Evolutionary conservation across 2,329 filamentous ascomycete genomes (phyloP).

Genomic region (Nemania sp.): DNA sequence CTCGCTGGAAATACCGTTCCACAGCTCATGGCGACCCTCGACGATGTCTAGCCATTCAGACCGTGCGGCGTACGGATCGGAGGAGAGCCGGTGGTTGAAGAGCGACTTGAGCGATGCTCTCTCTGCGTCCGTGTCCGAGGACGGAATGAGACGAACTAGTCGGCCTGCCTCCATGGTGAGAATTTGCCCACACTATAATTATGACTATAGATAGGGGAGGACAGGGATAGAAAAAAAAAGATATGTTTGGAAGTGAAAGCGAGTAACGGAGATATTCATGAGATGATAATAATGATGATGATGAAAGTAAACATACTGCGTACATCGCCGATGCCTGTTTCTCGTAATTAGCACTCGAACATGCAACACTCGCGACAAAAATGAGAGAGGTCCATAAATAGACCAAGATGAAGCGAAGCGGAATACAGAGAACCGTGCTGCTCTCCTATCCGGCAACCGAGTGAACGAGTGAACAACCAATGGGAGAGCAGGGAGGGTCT

Average conservation of each 20-base stretch:
- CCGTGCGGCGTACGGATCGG: conserved; percentile 61
- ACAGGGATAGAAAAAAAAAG: too few relatives aligned
- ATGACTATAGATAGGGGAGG: not conserved
- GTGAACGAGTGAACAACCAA: not conserved
- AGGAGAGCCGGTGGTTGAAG: conserved; percentile 83
- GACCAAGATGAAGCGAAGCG: too few relatives aligned
- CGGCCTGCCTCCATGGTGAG: conserved; percentile 59
- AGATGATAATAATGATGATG: too few relatives aligned
- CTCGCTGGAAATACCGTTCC: conserved; percentile 69
- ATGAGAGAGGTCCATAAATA: too few relatives aligned
- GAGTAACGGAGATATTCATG: too few relatives aligned
- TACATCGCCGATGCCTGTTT: conserved; percentile 40
- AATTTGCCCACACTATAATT: not conserved
- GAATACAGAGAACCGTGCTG: not conserved
- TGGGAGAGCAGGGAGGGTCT: not conserved
- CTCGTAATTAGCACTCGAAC: not conserved
- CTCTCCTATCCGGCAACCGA: not conserved
- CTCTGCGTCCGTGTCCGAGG: conserved; percentile 61
- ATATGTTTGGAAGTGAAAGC: too few relatives aligned
- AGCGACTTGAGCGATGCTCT: conserved; percentile 76
- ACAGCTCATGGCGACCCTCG: conserved; percentile 77
- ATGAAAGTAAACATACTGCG: conserved; percentile 33
- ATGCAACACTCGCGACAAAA: too few relatives aligned
- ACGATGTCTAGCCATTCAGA: conserved; percentile 87
- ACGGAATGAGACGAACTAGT: conserved; percentile 86